Evolutionary conservation across 805 yeast genomes (phyloP).

Genomic region (Starmerella stellata): DNA sequence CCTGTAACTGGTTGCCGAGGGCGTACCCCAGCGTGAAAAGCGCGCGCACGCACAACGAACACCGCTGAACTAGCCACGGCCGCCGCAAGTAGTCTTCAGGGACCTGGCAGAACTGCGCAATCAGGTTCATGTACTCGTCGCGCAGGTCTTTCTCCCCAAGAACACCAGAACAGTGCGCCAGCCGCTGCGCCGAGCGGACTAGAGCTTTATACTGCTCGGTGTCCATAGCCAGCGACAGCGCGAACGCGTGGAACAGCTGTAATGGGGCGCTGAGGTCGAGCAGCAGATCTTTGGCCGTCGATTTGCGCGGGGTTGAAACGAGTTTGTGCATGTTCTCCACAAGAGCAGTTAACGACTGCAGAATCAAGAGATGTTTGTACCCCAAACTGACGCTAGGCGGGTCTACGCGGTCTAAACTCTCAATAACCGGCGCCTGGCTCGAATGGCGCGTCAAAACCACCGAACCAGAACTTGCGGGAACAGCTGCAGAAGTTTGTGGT

Average conservation of each 20-base stretch:
- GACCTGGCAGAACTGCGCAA: slow-evolving; percentile 15
- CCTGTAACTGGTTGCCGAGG: slow-evolving; percentile 52
- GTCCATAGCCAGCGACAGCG: slow-evolving; percentile 51
- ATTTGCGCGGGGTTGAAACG: slow-evolving; percentile 30
- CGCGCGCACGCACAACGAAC: slow-evolving; percentile 61
- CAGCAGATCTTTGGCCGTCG: slow-evolving; percentile 3
- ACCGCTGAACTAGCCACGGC: slow-evolving; percentile 37
- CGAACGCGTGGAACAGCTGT: slow-evolving; percentile 31
- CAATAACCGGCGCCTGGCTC: slow-evolving; percentile 27
- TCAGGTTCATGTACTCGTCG: slow-evolving; percentile 32
- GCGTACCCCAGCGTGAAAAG: slow-evolving; percentile 59
- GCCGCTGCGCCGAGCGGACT: slow-evolving; percentile 58
- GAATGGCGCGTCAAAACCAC: slow-evolving; percentile 4
- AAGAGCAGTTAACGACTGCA: slow-evolving; percentile 34
- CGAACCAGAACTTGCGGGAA: neutral
- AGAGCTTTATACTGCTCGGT: slow-evolving; percentile 47
- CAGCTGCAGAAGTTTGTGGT: neutral
- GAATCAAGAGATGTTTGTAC: slow-evolving; percentile 42
- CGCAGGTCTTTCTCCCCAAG: slow-evolving; percentile 39
- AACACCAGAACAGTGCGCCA: slow-evolving; percentile 68
- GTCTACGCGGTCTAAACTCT: slow-evolving; percentile 61
- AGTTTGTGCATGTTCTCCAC: slow-evolving; percentile 41
- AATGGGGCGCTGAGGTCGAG: slow-evolving; percentile 18
- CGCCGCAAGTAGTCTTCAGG: slow-evolving; percentile 7
- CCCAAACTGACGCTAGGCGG: slow-evolving; percentile 52